phyloP scores from a whole-genome alignment of 2,329 filamentous ascomycete genomes.

The Myriosclerotinia duriaeana region DNA sequence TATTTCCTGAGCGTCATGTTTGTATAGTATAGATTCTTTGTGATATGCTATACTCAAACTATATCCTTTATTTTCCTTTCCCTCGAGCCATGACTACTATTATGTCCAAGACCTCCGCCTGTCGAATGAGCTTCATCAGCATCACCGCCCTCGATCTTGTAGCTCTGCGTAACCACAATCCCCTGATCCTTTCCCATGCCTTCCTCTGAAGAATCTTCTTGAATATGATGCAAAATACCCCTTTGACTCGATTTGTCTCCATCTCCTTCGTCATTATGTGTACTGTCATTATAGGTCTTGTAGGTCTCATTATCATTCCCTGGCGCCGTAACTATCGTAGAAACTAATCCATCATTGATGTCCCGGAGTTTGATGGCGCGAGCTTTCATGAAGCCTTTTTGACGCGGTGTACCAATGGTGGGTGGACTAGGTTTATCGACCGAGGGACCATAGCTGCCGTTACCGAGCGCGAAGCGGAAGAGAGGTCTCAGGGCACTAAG shows the following conservation, averaged over 20 bases:
- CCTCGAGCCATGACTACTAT: background rate
- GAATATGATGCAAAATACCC: background rate
- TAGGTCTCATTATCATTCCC: background rate
- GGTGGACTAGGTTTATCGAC: background rate
- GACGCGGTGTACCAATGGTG: background rate
- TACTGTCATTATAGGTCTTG: background rate
- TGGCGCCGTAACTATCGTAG: background rate
- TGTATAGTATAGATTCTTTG: background rate
- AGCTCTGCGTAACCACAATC: conserved; percentile 12
- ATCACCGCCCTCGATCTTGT: background rate
- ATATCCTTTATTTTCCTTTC: background rate
- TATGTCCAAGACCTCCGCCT: background rate
- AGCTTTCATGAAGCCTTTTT: conserved; percentile 10
- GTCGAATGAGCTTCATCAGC: background rate
- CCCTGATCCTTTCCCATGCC: background rate
- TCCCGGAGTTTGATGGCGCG: conserved; percentile 8
- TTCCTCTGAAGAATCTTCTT: too few species aligned
- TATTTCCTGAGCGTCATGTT: background rate
- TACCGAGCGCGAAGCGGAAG: background rate
- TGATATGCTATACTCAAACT: background rate
- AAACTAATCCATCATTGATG: conserved; percentile 7
- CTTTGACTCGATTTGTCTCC: conserved; percentile 17
- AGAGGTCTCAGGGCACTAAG: conserved; percentile 2
- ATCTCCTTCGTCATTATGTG: background rate
- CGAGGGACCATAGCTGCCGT: background rate